Percentiles rank a stretch among this genome's conserved stretches.
Evolutionary conservation across 2,329 filamentous ascomycete genomes (phyloP).

Genomic region (Aspergillus flavus): DNA sequence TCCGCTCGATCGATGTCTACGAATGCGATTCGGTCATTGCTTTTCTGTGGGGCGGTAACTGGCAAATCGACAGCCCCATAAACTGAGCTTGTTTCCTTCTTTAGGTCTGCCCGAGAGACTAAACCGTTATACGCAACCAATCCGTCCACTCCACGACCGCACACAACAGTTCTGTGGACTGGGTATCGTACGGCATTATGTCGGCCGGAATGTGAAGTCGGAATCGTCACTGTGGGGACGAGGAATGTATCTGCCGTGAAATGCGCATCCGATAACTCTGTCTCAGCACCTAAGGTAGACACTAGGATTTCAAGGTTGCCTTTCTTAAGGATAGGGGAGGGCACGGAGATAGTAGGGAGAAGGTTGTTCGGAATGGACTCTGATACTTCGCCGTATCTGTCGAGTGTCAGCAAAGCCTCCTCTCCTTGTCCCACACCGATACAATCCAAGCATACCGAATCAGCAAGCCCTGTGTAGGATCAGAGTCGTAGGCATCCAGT

Average conservation of each 20-base stretch:
- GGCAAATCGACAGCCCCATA: constrained; percentile 48
- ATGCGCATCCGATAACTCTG: constrained; percentile 52
- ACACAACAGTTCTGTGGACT: constrained; percentile 77
- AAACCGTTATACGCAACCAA: constrained; percentile 48
- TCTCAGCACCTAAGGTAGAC: constrained; percentile 54
- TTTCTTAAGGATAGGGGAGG: constrained; percentile 58
- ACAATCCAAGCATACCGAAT: constrained; percentile 56
- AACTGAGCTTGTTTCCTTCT: constrained; percentile 34
- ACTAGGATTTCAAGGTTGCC: constrained; percentile 64
- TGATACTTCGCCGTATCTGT: constrained; percentile 57
- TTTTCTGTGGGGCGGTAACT: constrained; percentile 43
- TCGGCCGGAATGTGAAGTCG: constrained; percentile 63
- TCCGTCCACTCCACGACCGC: constrained; percentile 72
- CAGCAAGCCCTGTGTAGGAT: constrained; percentile 59
- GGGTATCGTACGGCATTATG: constrained; percentile 73
- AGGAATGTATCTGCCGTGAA: constrained; percentile 65
- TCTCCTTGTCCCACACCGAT: constrained; percentile 34
- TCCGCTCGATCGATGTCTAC: constrained; percentile 67
- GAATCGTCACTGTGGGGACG: constrained; percentile 74
- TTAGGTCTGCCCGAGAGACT: constrained; percentile 33
- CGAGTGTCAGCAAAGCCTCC: neutral
- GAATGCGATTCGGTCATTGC: constrained; percentile 43
- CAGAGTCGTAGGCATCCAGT: constrained; percentile 54
- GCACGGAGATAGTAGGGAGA: constrained; percentile 58
- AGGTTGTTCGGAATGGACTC: constrained; percentile 52